A percentile compares a stretch with the other conserved stretches of the same genome.
phyloP scores from a whole-genome alignment of 805 yeast genomes.

The Kodamaea kaohsiungensis region DNA sequence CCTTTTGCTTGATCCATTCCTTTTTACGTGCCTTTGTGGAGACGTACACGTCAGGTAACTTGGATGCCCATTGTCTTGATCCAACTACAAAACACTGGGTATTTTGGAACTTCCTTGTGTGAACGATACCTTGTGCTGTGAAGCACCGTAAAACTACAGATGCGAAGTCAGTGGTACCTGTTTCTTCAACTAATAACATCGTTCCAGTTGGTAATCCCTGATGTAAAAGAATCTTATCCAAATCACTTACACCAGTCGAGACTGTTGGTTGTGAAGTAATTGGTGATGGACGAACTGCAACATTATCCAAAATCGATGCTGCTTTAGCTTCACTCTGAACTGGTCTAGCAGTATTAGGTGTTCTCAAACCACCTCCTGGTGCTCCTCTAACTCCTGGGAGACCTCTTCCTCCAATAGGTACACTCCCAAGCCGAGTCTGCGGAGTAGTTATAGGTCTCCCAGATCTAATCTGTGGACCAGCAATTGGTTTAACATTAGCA shows the following conservation, averaged over 20 bases:
- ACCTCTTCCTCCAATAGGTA: conserved; percentile 1
- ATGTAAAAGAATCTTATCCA: conserved; percentile 76
- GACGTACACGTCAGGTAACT: conserved; percentile 79
- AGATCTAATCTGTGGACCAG: not conserved
- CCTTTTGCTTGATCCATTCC: conserved; percentile 54
- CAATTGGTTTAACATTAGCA: not conserved
- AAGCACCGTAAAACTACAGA: conserved; percentile 67
- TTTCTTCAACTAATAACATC: conserved; percentile 72
- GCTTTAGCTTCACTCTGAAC: not conserved
- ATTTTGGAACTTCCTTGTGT: conserved; percentile 49
- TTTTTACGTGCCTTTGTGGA: conserved; percentile 65
- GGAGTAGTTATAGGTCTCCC: not conserved
- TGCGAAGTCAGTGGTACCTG: conserved; percentile 85
- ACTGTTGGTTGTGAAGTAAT: conserved; percentile 72
- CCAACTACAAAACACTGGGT: conserved; percentile 65
- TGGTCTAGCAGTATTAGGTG: not conserved
- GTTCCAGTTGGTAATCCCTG: conserved; percentile 83
- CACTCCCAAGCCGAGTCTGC: too few relatives aligned
- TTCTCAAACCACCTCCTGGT: not conserved
- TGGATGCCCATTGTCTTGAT: conserved; percentile 59
- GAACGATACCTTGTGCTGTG: conserved; percentile 75
- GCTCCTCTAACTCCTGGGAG: conserved; percentile 5
- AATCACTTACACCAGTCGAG: conserved; percentile 77
- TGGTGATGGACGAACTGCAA: conserved; percentile 72
- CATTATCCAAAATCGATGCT: not conserved